These are phyloP conservation scores for Carpinus fangiana DNA, from an alignment of 306 rosid genomes.

Conservation along the genomic window DNA sequence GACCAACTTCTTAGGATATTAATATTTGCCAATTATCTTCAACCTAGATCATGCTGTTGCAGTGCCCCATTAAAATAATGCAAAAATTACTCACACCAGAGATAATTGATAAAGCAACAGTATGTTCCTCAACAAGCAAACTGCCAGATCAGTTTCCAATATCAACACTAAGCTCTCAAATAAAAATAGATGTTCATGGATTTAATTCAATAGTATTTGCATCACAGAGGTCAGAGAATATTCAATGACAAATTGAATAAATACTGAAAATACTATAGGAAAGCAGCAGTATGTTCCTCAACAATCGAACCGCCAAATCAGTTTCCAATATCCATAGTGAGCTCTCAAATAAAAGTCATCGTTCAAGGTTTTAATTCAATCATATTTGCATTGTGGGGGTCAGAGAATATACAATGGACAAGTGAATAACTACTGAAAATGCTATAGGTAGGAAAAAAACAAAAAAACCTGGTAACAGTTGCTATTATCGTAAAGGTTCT, in stretches of 20 bases:
- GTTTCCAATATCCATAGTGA: not conserved
- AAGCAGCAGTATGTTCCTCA: too few species aligned
- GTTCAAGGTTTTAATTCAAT: not conserved
- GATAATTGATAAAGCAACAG: too few species aligned
- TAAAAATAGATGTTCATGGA: not conserved
- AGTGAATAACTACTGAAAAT: not conserved
- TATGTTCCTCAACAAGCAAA: too few species aligned
- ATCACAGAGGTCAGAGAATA: too few species aligned
- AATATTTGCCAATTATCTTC: not conserved
- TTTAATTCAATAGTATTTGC: too few species aligned
- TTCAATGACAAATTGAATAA: too few species aligned
- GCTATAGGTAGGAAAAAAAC: too few species aligned
- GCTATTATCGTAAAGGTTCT: too few species aligned
- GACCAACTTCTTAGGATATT: not conserved
- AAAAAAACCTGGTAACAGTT: too few species aligned
- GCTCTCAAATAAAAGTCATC: not conserved
- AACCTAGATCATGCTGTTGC: not conserved
- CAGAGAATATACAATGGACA: not conserved
- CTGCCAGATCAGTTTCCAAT: not conserved
- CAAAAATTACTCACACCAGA: not conserved
- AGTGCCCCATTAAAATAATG: not conserved
- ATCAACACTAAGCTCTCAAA: not conserved
- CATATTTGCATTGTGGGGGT: not conserved
- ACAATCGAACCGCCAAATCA: too few species aligned
- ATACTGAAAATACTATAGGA: too few species aligned